A percentile compares a stretch with the other conserved stretches of the same genome.
Evolutionary conservation across 1,139 yeast genomes (phyloP).

Genomic region (Lodderomyces elongisporus): DNA sequence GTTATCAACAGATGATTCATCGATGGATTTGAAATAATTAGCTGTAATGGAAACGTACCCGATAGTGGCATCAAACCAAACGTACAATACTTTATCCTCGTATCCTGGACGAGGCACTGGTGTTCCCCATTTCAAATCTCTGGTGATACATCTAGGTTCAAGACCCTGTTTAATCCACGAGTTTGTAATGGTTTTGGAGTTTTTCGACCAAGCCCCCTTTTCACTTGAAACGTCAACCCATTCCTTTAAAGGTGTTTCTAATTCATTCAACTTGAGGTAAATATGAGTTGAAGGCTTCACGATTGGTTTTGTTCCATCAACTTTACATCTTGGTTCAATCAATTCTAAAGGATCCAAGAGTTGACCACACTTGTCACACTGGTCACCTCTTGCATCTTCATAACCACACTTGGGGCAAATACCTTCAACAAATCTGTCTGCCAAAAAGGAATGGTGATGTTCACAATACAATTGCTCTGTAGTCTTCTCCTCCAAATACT

Average conservation of each 20-base stretch:
- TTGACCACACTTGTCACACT: slow-evolving; percentile 94
- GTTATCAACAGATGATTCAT: slow-evolving; percentile 45
- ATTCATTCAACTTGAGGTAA: slow-evolving; percentile 74
- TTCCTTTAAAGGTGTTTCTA: slow-evolving; percentile 65
- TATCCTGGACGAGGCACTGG: slow-evolving; percentile 87
- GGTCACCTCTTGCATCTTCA: slow-evolving; percentile 98
- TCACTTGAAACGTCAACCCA: slow-evolving; percentile 70
- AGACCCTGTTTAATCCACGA: slow-evolving; percentile 94
- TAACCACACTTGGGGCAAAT: slow-evolving; percentile 92
- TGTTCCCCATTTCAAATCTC: slow-evolving; percentile 98
- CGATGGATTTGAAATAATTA: slow-evolving; percentile 58
- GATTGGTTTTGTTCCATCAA: slow-evolving; percentile 78
- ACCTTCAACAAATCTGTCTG: slow-evolving; percentile 97
- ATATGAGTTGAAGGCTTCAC: slow-evolving; percentile 81
- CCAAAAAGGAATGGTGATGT: slow-evolving; percentile 82
- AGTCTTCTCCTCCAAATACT: slow-evolving; percentile 76
- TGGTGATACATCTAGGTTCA: slow-evolving; percentile 90
- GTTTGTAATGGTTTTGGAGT: slow-evolving; percentile 79
- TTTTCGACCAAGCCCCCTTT: slow-evolving; percentile 87
- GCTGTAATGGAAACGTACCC: slow-evolving; percentile 97
- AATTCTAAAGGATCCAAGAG: slow-evolving; percentile 89
- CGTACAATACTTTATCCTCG: slow-evolving; percentile 87
- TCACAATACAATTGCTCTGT: slow-evolving; percentile 91
- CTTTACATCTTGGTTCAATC: slow-evolving; percentile 90
- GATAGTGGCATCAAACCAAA: slow-evolving; percentile 98